These are phyloP conservation scores for Fusarium sterilihyphosum DNA, from an alignment of 2,329 filamentous ascomycete genomes.

Conservation along the genomic window DNA sequence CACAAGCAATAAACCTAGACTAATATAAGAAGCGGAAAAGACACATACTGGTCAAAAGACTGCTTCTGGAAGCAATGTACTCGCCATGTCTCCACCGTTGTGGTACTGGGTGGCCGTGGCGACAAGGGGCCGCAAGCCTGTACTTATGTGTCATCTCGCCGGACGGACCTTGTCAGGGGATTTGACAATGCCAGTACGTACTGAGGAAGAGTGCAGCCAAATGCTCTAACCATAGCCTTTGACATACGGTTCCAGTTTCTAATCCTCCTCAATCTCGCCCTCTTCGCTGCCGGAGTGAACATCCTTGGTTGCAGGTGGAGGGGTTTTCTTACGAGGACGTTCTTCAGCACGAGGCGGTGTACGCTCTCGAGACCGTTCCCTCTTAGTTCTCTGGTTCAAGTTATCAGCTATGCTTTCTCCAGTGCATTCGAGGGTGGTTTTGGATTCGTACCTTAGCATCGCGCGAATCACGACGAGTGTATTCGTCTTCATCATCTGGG, in stretches of 20 bases:
- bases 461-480: constrained; percentile 71
- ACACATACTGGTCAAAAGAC: constrained; percentile 39
- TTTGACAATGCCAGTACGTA: constrained; percentile 44
- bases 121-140: constrained; percentile 39
- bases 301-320: constrained; percentile 59
- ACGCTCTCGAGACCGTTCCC: constrained; percentile 69
- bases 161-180: constrained; percentile 35
- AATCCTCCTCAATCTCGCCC: constrained; percentile 94
- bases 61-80: constrained; percentile 24
- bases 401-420: constrained; percentile 40
- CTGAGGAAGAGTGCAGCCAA: constrained; percentile 32
- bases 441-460: constrained; percentile 68
- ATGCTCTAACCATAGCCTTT: constrained; percentile 7
- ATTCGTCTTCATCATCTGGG: constrained; percentile 79
- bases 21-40: constrained; percentile 27
- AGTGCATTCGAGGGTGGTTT: not conserved
- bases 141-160: constrained; percentile 45
- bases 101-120: constrained; percentile 28
- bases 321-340: constrained; percentile 67
- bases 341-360: constrained; percentile 65
- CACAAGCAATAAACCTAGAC: constrained; percentile 29
- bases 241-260: constrained; percentile 32
- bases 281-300: constrained; percentile 86
- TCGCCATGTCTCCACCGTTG: constrained; percentile 35
- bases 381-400: constrained; percentile 62